phyloP scores from a whole-genome alignment of 169 alveolate species.

The Ichthyophthirius multifiliis region DNA sequence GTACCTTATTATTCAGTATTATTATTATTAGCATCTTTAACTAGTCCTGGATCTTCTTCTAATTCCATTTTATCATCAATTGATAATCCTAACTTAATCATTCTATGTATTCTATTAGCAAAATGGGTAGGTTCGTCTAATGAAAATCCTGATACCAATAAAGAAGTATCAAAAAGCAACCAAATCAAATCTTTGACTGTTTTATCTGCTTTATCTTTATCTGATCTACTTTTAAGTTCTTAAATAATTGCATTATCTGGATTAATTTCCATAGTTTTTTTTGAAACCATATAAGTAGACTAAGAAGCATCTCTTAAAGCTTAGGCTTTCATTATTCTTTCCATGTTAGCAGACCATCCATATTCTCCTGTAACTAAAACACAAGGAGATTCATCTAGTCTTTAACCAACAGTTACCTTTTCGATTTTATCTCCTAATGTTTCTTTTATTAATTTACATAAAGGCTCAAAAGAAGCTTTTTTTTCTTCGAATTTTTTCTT shows the following conservation, averaged over 20 bases:
- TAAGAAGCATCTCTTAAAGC: constrained; percentile 98
- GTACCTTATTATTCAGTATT: no score
- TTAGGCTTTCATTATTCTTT: constrained; percentile 99
- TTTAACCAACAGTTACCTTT: constrained; percentile 94
- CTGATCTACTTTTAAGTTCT: constrained; percentile 95
- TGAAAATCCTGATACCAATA: constrained; percentile 98
- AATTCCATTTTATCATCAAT: no score
- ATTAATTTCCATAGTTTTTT: constrained; percentile 99
- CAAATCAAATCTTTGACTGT: constrained; percentile 98
- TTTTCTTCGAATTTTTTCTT: constrained; percentile 95
- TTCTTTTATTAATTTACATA: constrained; percentile 97
- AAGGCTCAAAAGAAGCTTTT: constrained; percentile 96
- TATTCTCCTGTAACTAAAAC: constrained; percentile 97
- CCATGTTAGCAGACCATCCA: constrained; percentile 99
- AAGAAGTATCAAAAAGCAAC: constrained; percentile 98
- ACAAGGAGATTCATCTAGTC: constrained; percentile 98
- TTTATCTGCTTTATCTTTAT: constrained; percentile 95
- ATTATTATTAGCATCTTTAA: no score
- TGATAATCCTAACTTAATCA: constrained; percentile 98
- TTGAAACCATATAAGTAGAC: constrained; percentile 94
- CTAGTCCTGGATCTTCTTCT: no score
- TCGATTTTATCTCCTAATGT: constrained; percentile 98
- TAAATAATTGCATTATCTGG: constrained; percentile 96
- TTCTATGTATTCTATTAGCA: constrained; percentile 98
- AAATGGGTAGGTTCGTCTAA: constrained; percentile 99